These are phyloP conservation scores for Saccharata proteae DNA, from an alignment of 2,329 filamentous ascomycete species.

Conservation along the genomic window DNA sequence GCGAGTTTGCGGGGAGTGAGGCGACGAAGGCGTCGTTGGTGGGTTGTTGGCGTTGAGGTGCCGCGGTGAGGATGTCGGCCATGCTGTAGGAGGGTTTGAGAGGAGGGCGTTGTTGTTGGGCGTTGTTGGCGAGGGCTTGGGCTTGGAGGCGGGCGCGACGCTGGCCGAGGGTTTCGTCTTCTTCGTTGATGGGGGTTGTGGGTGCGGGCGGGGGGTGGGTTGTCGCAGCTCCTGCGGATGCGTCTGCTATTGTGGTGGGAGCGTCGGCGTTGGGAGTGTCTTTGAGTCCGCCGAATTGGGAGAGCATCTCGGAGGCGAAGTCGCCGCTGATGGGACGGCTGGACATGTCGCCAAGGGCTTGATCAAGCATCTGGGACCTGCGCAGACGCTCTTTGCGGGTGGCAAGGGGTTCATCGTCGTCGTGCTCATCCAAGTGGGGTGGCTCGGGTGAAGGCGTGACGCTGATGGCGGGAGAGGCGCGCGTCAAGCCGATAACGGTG, in stretches of 20 bases:
- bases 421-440: constrained; percentile 20
- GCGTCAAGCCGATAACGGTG: constrained; percentile 1
- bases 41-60: constrained; percentile 34
- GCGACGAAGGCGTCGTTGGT: constrained; percentile 22
- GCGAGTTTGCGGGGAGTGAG: constrained; percentile 25
- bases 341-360: constrained; percentile 29
- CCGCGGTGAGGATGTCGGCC: constrained; percentile 48
- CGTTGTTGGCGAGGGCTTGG: constrained; percentile 36
- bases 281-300: constrained; percentile 22
- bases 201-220: too few species aligned
- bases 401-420: constrained; percentile 53
- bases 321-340: constrained; percentile 46
- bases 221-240: too few species aligned
- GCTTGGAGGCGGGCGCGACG: constrained; percentile 62
- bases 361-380: constrained; percentile 39
- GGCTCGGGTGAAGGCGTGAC: constrained; percentile 1
- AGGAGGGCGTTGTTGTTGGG: constrained; percentile 17
- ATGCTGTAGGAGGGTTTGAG: constrained; percentile 40
- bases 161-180: constrained; percentile 70
- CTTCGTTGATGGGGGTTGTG: constrained; percentile 23
- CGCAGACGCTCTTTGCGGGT: constrained; percentile 54
- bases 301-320: constrained; percentile 59
- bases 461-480: background rate
- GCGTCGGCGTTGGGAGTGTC: constrained; percentile 18
- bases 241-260: background rate